phyloP scores from a whole-genome alignment of 108 stramenopile genomes.

The Nitzschia sp. region DNA sequence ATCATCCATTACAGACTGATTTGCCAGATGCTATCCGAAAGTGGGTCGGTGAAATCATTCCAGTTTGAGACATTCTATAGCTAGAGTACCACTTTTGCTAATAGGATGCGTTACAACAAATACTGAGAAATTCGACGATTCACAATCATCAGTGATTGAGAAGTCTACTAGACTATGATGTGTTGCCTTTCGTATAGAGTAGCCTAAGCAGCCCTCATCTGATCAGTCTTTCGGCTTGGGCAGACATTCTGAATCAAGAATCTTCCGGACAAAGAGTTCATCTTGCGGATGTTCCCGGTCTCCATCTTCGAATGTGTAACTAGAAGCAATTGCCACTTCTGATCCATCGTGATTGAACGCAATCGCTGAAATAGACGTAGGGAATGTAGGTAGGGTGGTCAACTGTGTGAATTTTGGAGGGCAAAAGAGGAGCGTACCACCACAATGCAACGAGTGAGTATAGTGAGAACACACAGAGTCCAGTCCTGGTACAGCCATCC shows the following conservation, averaged over 20 bases:
- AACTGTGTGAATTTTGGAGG: slow-evolving; percentile 42
- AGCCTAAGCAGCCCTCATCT: no score
- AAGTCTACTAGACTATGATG: no score
- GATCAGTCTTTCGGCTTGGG: slow-evolving; percentile 40
- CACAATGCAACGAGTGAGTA: no score
- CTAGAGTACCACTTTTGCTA: not conserved
- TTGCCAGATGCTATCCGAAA: not conserved
- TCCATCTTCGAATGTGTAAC: slow-evolving; percentile 98
- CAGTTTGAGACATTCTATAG: not conserved
- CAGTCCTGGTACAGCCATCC: no score
- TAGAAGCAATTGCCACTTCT: slow-evolving; percentile 89
- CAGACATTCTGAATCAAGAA: slow-evolving; percentile 65
- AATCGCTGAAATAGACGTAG: slow-evolving; percentile 86
- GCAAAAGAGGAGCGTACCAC: no score
- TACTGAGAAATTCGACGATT: no score
- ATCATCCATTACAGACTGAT: slow-evolving; percentile 12
- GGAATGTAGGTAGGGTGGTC: slow-evolving; percentile 58
- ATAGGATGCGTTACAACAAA: no score
- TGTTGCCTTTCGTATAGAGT: no score
- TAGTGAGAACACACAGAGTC: not conserved
- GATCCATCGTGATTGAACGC: slow-evolving; percentile 83
- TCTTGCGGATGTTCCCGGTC: slow-evolving; percentile 91
- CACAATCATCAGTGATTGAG: no score
- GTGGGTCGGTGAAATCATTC: not conserved
- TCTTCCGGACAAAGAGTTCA: slow-evolving; percentile 79